Evolutionary conservation across 768 basidiomycete species (phyloP).

Genomic region (Coprinopsis sp.): DNA sequence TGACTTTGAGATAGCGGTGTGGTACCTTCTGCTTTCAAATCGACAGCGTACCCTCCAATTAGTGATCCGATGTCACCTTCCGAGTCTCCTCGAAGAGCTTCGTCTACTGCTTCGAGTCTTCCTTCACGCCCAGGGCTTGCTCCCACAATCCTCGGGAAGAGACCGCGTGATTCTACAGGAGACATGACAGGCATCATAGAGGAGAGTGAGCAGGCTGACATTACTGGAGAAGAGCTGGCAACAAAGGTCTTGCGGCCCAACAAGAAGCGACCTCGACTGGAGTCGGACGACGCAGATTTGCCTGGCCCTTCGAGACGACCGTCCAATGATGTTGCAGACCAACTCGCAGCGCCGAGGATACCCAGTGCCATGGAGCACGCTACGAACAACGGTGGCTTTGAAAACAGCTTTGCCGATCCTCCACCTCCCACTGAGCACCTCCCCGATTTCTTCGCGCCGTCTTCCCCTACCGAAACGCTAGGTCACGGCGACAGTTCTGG

Average conservation of each 20-base stretch:
- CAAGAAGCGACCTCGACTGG: slow-evolving; percentile 49
- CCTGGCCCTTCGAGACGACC: slow-evolving; percentile 3
- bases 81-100: not conserved
- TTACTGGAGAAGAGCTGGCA: slow-evolving; percentile 33
- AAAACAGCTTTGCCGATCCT: slow-evolving; percentile 33
- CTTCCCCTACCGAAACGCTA: slow-evolving; percentile 30
- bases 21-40: slow-evolving; percentile 9
- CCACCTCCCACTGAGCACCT: slow-evolving; percentile 50
- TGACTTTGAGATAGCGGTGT: not conserved
- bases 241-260: slow-evolving; percentile 37
- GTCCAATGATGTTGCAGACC: slow-evolving; percentile 9
- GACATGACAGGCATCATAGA: slow-evolving; percentile 38
- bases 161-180: slow-evolving; percentile 50
- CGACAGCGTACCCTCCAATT: slow-evolving; percentile 3
- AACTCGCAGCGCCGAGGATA: slow-evolving; percentile 21
- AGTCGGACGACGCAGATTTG: slow-evolving; percentile 3
- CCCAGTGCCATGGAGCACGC: slow-evolving; percentile 47
- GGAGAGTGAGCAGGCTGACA: slow-evolving; percentile 34
- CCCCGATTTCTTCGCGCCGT: slow-evolving; percentile 45
- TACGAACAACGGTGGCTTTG: slow-evolving; percentile 31
- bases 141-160: slow-evolving; percentile 58
- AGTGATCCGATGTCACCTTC: slow-evolving; percentile 1
- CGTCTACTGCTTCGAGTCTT: slow-evolving; percentile 8
- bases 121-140: slow-evolving; percentile 36
- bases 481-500: slow-evolving; percentile 38